Conservation (phyloP, 495 filamentous ascomycete species). For the Ramalina intermedia region DNA sequence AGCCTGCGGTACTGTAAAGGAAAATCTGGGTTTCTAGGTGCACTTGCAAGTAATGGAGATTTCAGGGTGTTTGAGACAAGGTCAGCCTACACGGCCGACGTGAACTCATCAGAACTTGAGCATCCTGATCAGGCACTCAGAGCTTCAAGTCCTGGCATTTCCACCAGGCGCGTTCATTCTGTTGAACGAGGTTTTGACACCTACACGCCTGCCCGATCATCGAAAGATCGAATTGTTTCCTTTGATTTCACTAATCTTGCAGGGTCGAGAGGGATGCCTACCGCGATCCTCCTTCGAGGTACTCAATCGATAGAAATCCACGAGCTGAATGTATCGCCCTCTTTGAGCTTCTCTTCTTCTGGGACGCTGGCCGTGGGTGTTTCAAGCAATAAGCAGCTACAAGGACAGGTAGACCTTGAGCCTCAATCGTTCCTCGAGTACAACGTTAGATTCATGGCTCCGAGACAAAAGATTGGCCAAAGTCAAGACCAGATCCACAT, state of each 20-base stretch:
- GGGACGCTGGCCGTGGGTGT: conserved; percentile 26
- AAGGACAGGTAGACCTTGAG: too few species aligned
- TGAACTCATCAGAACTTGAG: conserved; percentile 16
- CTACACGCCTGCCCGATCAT: conserved; percentile 27
- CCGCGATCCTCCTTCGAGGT: conserved; percentile 51
- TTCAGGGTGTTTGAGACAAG: conserved; percentile 58
- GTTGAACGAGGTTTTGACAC: conserved; percentile 31
- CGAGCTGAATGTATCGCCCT: conserved; percentile 42
- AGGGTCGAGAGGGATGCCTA: conserved; percentile 40
- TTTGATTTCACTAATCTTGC: conserved; percentile 74
- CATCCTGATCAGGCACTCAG: conserved; percentile 17
- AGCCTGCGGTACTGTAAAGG: conserved; percentile 69
- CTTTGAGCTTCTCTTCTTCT: conserved; percentile 31
- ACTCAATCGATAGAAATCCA: conserved; percentile 51
- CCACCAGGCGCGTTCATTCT: conserved; percentile 35
- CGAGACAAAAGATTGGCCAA: too few species aligned
- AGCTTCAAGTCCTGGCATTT: conserved; percentile 24
- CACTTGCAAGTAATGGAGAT: conserved; percentile 66
- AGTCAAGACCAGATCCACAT: too few species aligned
- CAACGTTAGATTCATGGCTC: too few species aligned
- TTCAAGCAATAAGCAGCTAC: neutral
- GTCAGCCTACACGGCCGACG: conserved; percentile 34
- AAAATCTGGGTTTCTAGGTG: conserved; percentile 56
- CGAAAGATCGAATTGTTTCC: conserved; percentile 56
- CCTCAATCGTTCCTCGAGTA: too few species aligned